These are phyloP conservation scores for Leccinum fuscescens DNA, from an alignment of 1,284 basidiomycete species.

Conservation along the genomic window DNA sequence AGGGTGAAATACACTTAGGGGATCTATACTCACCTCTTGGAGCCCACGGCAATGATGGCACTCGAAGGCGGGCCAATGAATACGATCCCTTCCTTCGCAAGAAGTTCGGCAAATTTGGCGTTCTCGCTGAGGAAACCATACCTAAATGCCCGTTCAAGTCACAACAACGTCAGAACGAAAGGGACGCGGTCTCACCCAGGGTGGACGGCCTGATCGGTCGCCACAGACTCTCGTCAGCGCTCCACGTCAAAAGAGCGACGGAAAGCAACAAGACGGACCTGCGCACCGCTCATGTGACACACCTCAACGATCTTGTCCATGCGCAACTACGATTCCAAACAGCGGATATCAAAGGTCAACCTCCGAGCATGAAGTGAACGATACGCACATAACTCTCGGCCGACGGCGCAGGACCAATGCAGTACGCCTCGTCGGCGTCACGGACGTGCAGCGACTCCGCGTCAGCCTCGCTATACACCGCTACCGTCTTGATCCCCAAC, in stretches of 20 bases:
- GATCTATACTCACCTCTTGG: conserved; percentile 58
- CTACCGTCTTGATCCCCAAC: conserved; percentile 86
- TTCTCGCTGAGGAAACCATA: conserved; percentile 96
- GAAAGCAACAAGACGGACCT: conserved; percentile 48
- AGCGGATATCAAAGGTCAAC: conserved; percentile 5
- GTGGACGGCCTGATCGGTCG: conserved; percentile 64
- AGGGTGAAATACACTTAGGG: neutral
- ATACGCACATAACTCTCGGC: conserved; percentile 81
- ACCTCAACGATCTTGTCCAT: conserved; percentile 89
- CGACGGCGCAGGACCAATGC: conserved; percentile 87
- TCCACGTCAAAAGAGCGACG: neutral
- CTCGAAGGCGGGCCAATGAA: conserved; percentile 95
- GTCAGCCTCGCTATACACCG: conserved; percentile 88
- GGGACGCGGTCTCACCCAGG: conserved; percentile 55
- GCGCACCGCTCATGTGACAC: conserved; percentile 77
- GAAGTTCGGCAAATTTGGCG: conserved; percentile 81
- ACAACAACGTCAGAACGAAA: conserved; percentile 1
- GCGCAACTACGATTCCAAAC: conserved; percentile 53
- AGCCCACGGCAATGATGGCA: conserved; percentile 93
- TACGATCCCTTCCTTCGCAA: conserved; percentile 86
- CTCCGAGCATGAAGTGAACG: neutral
- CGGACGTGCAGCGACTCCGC: conserved; percentile 75
- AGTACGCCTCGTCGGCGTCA: conserved; percentile 93
- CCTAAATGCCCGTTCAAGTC: conserved; percentile 35
- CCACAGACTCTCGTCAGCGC: conserved; percentile 9